Conservation (phyloP, 164 flowering plant species). For the Annona cherimola region DNA sequence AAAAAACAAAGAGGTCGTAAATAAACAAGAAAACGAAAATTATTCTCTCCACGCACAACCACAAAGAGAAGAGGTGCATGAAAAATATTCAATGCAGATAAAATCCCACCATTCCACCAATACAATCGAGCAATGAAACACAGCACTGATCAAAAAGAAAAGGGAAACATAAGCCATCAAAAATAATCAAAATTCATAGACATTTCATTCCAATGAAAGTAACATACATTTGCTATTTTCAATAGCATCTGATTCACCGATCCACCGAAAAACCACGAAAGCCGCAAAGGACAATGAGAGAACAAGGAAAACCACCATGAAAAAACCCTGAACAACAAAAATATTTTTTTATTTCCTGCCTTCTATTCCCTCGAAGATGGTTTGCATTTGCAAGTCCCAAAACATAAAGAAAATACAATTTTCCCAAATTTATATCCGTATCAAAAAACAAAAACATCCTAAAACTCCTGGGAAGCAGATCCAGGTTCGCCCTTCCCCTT, state of each 20-base stretch:
- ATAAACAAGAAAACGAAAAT: not conserved
- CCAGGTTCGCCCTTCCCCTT: conserved; percentile 50
- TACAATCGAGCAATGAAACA: no score
- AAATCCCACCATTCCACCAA: not conserved
- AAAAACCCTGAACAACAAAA: not conserved
- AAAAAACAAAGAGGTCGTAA: not conserved
- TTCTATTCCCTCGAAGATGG: not conserved
- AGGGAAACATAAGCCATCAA: no score
- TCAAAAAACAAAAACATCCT: conserved; percentile 8
- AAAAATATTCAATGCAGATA: not conserved
- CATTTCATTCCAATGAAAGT: no score
- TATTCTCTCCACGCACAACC: not conserved
- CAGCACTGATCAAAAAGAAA: no score
- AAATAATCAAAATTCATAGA: no score
- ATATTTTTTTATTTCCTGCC: no score
- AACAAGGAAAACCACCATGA: no score
- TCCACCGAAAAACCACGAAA: no score
- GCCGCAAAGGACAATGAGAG: no score
- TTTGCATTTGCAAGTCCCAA: not conserved
- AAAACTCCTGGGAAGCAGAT: conserved; percentile 58
- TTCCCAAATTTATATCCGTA: not conserved
- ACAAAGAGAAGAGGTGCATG: not conserved
- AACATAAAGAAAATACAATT: no score
- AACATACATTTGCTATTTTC: no score
- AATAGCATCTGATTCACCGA: no score